Base-by-base conservation (phyloP, 768 basidiomycete species). In the Pleurotus platypus region DNA sequence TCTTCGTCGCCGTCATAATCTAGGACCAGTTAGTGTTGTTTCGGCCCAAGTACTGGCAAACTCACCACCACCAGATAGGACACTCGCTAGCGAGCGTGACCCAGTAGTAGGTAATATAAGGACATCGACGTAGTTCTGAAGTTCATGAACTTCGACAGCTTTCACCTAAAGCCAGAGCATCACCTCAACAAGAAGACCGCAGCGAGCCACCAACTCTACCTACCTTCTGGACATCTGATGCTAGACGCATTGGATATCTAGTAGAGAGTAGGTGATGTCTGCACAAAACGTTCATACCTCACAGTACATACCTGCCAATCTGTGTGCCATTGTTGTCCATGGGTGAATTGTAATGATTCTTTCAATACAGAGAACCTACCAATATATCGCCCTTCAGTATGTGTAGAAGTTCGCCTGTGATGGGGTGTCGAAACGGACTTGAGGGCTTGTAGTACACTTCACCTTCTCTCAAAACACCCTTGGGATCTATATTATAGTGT, bases 1-100 rank as follows among this genome's bases (percentile, higher is more conserved):
- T 80, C 75, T 37, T 77, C 80, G 58, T 89, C 87, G 69, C 89
- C 89, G 62, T 91, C 89, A 70, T 83, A 83, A 64, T 91, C 89
- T 90, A 60, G 20, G n/a, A 45, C 42, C 20, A 2, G 4, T 45
- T 22, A 45, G 20, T 11, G 15, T 18, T 45, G 42, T 45, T 45
- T 16, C 42, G 15, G n/a, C 15, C n/a, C 20, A 45, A 45, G 11
- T 12, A 18, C 11, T 7, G 40, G 13, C 54, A 37, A 7, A 65
- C 82, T 60, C 59, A 89, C 89, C 89, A 69, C 89, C 89, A 22
- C 87, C 89, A 15, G 83, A 80, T 22, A 91, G 78, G n/a, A 80
- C 66, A 57, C 83, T 90, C 0, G 87, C 84, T 7, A 87, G 66
- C 26, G 87, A 87, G 8, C 75, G 70, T 7, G 69, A 60, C 8